Evolutionary conservation across 148 eudicot genomes (phyloP), one percentile per base, ranked within the genome.

Genomic region (Selenicereus undatus): DNA sequence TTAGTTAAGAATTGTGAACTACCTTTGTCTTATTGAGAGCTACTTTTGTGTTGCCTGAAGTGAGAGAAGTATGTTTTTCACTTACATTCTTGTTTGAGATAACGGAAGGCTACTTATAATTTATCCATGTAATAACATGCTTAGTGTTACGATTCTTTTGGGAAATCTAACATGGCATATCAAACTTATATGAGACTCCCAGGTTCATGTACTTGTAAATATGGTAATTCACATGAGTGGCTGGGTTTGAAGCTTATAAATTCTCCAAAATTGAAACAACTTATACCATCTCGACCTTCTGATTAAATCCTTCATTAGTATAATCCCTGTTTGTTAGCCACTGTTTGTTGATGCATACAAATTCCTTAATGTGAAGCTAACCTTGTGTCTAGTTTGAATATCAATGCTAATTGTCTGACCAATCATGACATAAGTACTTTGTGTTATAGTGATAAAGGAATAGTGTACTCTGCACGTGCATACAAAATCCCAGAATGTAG

Each of bases 401-500:
- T 24, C 56, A 29, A 22, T 54, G 60, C 66, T 35, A 30, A 48
- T 76, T 17, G 76, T 54, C 72, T 70, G 71, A 69, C 68, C 72
- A 69, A 69, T 45, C 45, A 71, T 71, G 78, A 75, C 24, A 62
- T 62, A 3, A 21, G 50, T 79, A 30, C 21, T 71, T 72, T 74
- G 64, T 74, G 71, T 79, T 89, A 89, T 86, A 96, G 99, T 87
- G 99, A 96, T 73, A 91, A 89, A 84, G 99, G 99, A 81, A 88
- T 83, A 43, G 98, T 96, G 10, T 93, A 92, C 86, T 91, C 95
- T 78, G 85, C 98, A 70, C 93, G 94, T 79, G 99, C 99, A 26
- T 96, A 89, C 77, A 96, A 90, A 85, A 91, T 96, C 83, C 98
- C 99, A n/a, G 98, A 96, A 82, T 96, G 98, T 81, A 86, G 90